Conservation (phyloP, 352 stramenopile genomes). For the Pythium apleroticum region DNA sequence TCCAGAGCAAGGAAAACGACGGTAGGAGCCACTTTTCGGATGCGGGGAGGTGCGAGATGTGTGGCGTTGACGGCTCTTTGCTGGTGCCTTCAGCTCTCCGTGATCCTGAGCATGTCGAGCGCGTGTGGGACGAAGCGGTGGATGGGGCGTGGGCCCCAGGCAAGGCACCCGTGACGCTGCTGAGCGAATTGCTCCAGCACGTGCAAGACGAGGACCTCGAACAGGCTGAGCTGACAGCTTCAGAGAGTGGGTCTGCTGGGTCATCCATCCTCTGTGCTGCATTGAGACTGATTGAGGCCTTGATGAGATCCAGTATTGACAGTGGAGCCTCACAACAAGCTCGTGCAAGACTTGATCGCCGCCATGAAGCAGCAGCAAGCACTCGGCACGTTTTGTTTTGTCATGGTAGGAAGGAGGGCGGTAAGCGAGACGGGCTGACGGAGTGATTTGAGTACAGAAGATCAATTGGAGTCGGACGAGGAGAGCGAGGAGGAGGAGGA, state of each 20-base stretch:
- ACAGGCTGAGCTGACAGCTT: constrained; percentile 42
- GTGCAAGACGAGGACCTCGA: constrained; percentile 58
- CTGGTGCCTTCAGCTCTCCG: constrained; percentile 22
- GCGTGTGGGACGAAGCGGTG: constrained; percentile 58
- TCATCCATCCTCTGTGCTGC: background rate
- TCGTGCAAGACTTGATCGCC: constrained; percentile 62
- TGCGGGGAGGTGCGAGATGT: background rate
- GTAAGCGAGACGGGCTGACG: no score
- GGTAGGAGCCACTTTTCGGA: background rate
- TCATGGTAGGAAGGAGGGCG: no score
- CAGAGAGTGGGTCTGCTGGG: constrained; percentile 60
- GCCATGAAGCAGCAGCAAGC: constrained; percentile 60
- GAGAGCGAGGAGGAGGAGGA: constrained; percentile 59
- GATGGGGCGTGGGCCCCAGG: constrained; percentile 63
- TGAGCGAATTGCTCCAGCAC: constrained; percentile 56
- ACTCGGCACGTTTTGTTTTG: constrained; percentile 30
- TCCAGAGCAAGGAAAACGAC: constrained; percentile 30
- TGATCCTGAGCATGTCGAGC: constrained; percentile 47
- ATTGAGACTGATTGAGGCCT: background rate
- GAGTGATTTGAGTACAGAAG: constrained; percentile 29
- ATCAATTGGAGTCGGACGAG: constrained; percentile 40
- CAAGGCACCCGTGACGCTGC: constrained; percentile 54
- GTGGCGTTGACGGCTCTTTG: background rate
- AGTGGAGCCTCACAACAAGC: constrained; percentile 54
- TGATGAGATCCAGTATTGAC: constrained; percentile 41